A percentile compares a stretch with the other conserved stretches of the same genome.
phyloP scores from a whole-genome alignment of 2,329 filamentous ascomycete genomes.

The Fusarium concolor region DNA sequence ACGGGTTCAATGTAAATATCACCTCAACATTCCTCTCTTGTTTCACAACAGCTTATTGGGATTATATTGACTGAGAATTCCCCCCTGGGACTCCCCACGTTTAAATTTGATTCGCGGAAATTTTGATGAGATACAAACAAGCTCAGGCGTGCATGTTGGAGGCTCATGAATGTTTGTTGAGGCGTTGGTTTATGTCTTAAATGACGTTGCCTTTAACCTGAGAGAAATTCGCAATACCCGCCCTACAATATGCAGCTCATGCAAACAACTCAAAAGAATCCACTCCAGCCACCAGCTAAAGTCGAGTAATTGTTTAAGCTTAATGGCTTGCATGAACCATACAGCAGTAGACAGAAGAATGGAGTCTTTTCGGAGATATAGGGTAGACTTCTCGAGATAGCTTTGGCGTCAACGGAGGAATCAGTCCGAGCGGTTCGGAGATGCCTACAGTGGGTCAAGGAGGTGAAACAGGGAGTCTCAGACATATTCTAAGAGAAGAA shows the following conservation, averaged over 20 bases:
- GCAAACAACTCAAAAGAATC: too few species aligned
- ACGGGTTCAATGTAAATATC: neutral
- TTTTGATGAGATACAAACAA: neutral
- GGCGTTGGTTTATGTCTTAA: fast-evolving
- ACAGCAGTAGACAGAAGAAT: too few species aligned
- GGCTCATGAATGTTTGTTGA: neutral
- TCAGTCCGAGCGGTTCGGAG: neutral
- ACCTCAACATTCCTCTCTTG: slow-evolving; percentile 8
- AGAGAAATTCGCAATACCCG: neutral
- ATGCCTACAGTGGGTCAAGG: neutral
- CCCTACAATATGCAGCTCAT: neutral
- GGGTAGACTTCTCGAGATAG: neutral
- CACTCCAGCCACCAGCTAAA: neutral
- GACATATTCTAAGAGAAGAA: neutral
- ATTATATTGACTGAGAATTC: neutral
- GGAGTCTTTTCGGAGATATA: neutral
- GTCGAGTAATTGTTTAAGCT: neutral
- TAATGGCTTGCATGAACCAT: neutral
- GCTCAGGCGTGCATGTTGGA: neutral
- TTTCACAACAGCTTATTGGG: slow-evolving; percentile 2
- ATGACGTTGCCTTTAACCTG: neutral
- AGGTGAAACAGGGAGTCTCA: neutral
- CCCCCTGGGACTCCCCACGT: fast-evolving
- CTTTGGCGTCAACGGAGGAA: too few species aligned
- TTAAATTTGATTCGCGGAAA: neutral